These are phyloP conservation scores for Fusarium clavum DNA, from an alignment of 2,329 filamentous ascomycete genomes.

Conservation along the genomic window DNA sequence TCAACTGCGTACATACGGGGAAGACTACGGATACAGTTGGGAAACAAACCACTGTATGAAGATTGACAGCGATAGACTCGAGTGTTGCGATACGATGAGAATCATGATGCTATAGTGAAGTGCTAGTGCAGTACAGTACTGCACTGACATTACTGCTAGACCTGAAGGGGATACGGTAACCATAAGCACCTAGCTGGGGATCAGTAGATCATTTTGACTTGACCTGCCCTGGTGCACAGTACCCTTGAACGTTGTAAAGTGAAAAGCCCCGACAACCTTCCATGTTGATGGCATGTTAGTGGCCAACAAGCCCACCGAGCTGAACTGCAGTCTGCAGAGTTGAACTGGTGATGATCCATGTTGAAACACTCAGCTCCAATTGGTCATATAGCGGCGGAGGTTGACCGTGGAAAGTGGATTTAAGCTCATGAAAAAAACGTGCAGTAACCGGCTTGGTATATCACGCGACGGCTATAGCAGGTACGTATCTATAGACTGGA, in stretches of 20 bases:
- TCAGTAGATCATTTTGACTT: neutral
- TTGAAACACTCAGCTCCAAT: neutral
- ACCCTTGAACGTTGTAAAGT: neutral
- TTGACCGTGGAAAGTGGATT: conserved; percentile 19
- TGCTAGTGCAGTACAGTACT: too few species aligned
- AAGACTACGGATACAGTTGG: neutral
- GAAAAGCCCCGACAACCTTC: neutral
- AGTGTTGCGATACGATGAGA: neutral
- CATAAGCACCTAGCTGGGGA: neutral
- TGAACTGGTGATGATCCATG: neutral
- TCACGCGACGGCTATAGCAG: neutral
- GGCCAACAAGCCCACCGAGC: neutral
- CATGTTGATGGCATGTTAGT: neutral
- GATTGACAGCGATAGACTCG: neutral
- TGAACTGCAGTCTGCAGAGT: neutral
- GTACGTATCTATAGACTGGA: neutral
- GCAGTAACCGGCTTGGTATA: conserved; percentile 10
- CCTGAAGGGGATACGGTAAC: neutral
- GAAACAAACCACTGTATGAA: neutral
- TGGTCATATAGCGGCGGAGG: neutral
- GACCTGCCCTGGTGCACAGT: neutral
- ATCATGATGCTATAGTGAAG: neutral
- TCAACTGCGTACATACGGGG: neutral
- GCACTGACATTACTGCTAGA: neutral
- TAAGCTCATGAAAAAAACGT: conserved; percentile 28